Evolutionary conservation across 352 stramenopile species (phyloP).

Genomic region (Phytopythium chamaehyphon): DNA sequence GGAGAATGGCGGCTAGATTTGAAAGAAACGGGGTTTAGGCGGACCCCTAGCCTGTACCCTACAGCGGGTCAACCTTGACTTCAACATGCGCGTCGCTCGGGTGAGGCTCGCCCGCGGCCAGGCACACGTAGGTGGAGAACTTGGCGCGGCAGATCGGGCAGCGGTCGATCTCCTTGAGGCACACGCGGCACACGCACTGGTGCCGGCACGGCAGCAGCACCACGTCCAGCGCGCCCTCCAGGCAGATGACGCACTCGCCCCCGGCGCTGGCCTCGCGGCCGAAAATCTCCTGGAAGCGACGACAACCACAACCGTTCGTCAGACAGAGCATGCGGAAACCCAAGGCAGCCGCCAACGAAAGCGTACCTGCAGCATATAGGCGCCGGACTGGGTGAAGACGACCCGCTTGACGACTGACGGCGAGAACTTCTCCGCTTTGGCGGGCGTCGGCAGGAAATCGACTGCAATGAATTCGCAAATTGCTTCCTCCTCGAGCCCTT

Average conservation of each 20-base stretch:
- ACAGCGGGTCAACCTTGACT: constrained; percentile 6
- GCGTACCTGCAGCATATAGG: constrained; percentile 37
- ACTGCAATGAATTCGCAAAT: constrained; percentile 47
- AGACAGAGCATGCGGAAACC: no score
- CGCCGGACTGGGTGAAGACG: constrained; percentile 30
- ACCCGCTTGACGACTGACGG: constrained; percentile 45
- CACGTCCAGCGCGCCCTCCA: constrained; percentile 34
- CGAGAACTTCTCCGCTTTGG: constrained; percentile 13
- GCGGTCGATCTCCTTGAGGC: constrained; percentile 65
- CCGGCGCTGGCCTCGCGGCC: constrained; percentile 15
- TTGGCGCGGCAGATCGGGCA: constrained; percentile 64
- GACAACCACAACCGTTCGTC: no score
- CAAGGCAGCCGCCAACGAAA: no score
- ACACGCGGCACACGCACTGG: constrained; percentile 57
- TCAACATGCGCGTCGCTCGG: neutral
- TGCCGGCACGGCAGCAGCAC: constrained; percentile 64
- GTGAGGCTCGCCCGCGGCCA: constrained; percentile 3
- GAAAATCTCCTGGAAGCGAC: constrained; percentile 75
- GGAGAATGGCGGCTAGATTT: neutral
- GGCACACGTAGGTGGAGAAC: constrained; percentile 57
- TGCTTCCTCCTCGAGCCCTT: constrained; percentile 16
- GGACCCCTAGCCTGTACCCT: no score
- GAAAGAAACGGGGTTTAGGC: neutral
- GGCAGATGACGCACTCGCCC: constrained; percentile 64
- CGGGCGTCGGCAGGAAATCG: constrained; percentile 55